Evolutionary conservation across 192 early-diverging fungal species (phyloP), one percentile per base, ranked within the genome.

Genomic region (Backusella parvicylindrica): DNA sequence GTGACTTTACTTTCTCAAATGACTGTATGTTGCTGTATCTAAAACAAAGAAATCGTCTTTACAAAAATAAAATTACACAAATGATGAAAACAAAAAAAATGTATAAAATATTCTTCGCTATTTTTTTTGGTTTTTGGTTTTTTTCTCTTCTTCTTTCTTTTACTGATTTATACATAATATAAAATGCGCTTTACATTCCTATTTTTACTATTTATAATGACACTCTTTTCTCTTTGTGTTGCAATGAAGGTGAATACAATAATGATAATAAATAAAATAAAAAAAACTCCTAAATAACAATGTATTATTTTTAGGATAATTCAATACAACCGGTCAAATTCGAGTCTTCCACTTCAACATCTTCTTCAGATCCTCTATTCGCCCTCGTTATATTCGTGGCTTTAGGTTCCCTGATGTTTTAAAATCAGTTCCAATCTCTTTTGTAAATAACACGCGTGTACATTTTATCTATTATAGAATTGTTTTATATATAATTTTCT

Each of bases 331-430:
- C 21, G n/a, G 65, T 67, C 9, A 36, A 36, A 21, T 33, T 36
- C 33, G 36, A 36, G 23, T 69, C 68, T 43, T 69, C 36, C 6
- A 69, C 67, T 1, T 38, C 67, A 23, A 13, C 68, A 11, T 15
- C 35, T 23, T 38, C 67, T 11, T 28, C 68, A 28, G 68, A 70
- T 47, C 68, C 68, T 32, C 30, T 70, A 41, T 40, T 70, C 18
- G 68, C 68, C 31, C 68, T 70, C 6, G 68, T 70, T 31, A 70
- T 70, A 13, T 70, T 70, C 31, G 68, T 70, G 21, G 68, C 68
- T 12, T 40, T 70, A 2, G 28, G 38, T 15, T 70, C 68, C 16
- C 38, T 70, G 23, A 70, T 70, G 68, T 70, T 70, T 30, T 70
- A 70, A 23, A 5, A 36, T 35, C 2, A 38, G 3, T 68, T 47